A percentile compares a stretch with the other conserved stretches of the same genome.
phyloP scores from a whole-genome alignment of 1,284 basidiomycete species.

The Exsudoporus floridanus region DNA sequence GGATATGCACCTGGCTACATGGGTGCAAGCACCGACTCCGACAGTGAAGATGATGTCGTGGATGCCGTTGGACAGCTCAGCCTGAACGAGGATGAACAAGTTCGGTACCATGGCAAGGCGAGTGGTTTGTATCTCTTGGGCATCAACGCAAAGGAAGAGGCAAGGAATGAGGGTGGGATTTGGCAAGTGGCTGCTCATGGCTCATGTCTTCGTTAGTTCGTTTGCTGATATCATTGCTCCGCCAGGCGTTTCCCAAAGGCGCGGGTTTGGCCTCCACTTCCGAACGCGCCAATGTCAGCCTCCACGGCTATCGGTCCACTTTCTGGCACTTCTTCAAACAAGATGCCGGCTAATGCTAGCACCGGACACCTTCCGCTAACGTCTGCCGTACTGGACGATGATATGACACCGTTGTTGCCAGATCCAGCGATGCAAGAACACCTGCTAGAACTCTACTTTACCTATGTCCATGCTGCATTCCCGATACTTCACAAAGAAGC shows the following conservation, averaged over 20 bases:
- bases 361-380: conserved; percentile 12
- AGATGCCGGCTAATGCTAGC: conserved; percentile 5
- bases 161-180: conserved; percentile 74
- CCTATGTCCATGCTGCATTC: conserved; percentile 72
- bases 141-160: conserved; percentile 56
- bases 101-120: conserved; percentile 77
- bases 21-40: conserved; percentile 37
- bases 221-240: background rate
- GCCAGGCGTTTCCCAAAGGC: conserved; percentile 77
- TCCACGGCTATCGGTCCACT: conserved; percentile 7
- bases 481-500: conserved; percentile 71
- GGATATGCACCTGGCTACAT: conserved; percentile 31
- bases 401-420: conserved; percentile 46
- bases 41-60: conserved; percentile 52
- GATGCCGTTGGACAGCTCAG: conserved; percentile 81
- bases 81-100: conserved; percentile 79
- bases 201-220: background rate
- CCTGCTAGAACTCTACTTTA: conserved; percentile 74
- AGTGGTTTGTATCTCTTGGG: conserved; percentile 79
- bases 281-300: conserved; percentile 22
- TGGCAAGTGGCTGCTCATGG: conserved; percentile 48
- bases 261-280: conserved; percentile 76
- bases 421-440: conserved; percentile 58
- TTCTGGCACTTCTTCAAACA: conserved; percentile 5
- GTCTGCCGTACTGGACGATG: conserved; percentile 36